Percentiles rank a stretch among this genome's conserved stretches.
phyloP scores from a whole-genome alignment of 306 rosid genomes.

The Quercus parvula region DNA sequence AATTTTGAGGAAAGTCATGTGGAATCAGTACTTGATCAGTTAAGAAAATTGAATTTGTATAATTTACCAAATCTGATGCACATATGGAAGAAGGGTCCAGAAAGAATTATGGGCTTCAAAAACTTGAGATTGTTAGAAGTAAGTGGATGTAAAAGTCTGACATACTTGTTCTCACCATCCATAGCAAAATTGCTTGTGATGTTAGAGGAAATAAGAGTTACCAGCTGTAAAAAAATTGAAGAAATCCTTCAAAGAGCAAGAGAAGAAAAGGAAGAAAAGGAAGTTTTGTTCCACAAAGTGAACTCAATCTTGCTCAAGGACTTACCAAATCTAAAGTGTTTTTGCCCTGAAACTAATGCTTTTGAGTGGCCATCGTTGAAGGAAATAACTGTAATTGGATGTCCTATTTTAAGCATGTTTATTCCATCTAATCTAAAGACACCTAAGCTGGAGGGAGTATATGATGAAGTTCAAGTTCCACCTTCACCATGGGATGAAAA shows the following conservation, averaged over 20 bases:
- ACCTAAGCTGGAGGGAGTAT: neutral
- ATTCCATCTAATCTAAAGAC: neutral
- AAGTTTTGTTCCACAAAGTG: neutral
- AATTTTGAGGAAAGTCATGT: neutral
- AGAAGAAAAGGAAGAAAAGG: neutral
- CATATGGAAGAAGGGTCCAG: neutral
- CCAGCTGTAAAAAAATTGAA: neutral
- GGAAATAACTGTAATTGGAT: neutral
- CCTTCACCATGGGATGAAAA: too few relatives aligned
- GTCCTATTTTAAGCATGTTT: neutral
- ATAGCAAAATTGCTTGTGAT: too few relatives aligned
- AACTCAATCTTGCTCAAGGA: too few relatives aligned
- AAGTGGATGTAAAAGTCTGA: neutral
- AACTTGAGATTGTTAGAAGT: neutral
- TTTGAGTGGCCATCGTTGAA: neutral
- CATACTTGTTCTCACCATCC: neutral
- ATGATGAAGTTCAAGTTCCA: neutral
- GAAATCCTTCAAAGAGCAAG: neutral
- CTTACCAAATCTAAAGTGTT: neutral
- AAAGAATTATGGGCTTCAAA: neutral
- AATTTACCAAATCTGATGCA: neutral
- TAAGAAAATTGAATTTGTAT: neutral
- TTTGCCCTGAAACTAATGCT: neutral
- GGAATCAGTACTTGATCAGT: neutral
- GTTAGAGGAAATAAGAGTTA: too few relatives aligned